These are phyloP conservation scores for Haplosporangium gracile DNA, from an alignment of 192 early-diverging fungal genomes.

Conservation along the genomic window DNA sequence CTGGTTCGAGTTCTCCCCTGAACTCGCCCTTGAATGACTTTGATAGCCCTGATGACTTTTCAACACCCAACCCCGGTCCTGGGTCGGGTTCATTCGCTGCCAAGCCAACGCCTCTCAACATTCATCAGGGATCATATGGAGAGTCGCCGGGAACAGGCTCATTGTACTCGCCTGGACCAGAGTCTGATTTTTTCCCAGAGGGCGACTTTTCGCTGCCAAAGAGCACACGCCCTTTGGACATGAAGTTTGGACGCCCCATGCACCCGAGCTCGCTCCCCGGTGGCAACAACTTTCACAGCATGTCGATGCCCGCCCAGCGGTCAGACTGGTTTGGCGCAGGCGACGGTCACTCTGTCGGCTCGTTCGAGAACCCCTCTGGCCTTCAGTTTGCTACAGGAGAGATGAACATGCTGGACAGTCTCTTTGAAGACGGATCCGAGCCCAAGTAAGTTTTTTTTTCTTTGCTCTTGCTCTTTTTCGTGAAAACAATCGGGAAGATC, in stretches of 20 bases:
- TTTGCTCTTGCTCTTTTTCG: conserved; percentile 39
- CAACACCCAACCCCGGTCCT: conserved; percentile 9
- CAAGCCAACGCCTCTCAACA: conserved; percentile 30
- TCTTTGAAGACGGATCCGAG: conserved; percentile 59
- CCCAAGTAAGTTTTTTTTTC: conserved; percentile 65
- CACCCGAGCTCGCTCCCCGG: conserved; percentile 29
- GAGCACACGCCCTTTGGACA: conserved; percentile 23
- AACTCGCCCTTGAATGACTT: conserved; percentile 55
- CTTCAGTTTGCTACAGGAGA: conserved; percentile 31
- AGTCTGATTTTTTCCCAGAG: conserved; percentile 22
- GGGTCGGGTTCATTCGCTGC: conserved; percentile 5
- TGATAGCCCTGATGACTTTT: conserved; percentile 42
- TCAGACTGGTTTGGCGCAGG: conserved; percentile 60
- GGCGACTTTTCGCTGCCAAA: conserved; percentile 25
- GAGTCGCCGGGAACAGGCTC: conserved; percentile 39
- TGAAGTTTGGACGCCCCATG: conserved; percentile 39
- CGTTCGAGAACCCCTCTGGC: conserved; percentile 31
- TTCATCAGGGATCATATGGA: conserved; percentile 31
- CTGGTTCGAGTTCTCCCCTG: conserved; percentile 26
- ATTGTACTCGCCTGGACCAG: conserved; percentile 29
- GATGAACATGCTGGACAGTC: conserved; percentile 59
- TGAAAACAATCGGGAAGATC: neutral
- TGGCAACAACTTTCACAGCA: conserved; percentile 62
- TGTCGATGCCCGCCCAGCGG: conserved; percentile 67
- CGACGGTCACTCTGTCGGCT: conserved; percentile 19